Base-by-base conservation (phyloP, 306 rosid species). In the Vigna nakashimae region DNA sequence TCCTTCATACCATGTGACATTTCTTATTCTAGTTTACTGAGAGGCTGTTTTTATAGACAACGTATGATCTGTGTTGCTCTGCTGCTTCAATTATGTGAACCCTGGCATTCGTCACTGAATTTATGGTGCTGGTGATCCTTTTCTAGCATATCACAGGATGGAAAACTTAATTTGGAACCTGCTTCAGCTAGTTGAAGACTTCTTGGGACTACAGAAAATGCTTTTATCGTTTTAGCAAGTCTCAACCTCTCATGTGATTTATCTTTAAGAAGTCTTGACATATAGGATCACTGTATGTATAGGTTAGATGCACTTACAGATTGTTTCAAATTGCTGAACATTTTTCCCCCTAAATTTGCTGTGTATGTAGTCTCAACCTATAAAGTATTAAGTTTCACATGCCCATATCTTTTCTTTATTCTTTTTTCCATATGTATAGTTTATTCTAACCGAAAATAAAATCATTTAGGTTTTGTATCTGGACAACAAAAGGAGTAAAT, bases 1-100 rank as follows among this genome's bases (percentile, higher is more conserved):
- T 51, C 81, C 81, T 86, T 57, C 73, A 51, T 69, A 55, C 68
- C 18, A 12, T 12, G 73, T 69, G 56, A 66, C 75, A 24, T 30
- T 50, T 67, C 74, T 60, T 82, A 16, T 73, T 50, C 24, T 59
- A 66, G 42, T 73, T 69, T 68, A 34, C 65, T 2, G 78, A 36
- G 78, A 57, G 73, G 57, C 60, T 20, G 74, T 46, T 60, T 80
- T 28, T 53, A 59, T 63, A 80, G 80, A 69, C 65, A 46, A 46
- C 58, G 17, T 43, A 55, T 42, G 65, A 77, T 58, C 76, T 20
- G 48, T 71, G 81, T 73, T 67, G 72, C 51, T 71, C 43, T 18
- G 13, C 67, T 58, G 74, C 76, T 51, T 75, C 55, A 36, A 65
- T 64, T 53, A 40, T 16, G 24, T 32, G 74, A 82, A 79, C 67